phyloP scores from a whole-genome alignment of 2,329 filamentous ascomycete genomes.

The Talaromyces piceae region DNA sequence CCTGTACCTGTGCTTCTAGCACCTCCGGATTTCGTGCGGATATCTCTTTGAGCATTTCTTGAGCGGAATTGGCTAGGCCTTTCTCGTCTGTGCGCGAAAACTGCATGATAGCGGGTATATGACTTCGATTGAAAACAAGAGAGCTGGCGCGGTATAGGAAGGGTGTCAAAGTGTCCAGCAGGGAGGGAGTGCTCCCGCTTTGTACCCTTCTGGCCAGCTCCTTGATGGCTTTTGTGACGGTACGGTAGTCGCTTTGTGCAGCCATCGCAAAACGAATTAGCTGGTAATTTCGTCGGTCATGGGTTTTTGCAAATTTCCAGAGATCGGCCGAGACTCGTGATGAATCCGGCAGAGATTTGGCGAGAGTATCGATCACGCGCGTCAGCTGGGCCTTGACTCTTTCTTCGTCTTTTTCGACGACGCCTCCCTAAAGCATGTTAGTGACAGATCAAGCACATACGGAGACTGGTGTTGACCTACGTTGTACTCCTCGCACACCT shows the following conservation, averaged over 20 bases:
- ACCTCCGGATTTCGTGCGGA: slow-evolving; percentile 82
- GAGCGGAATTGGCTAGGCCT: slow-evolving; percentile 68
- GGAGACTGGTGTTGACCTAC: slow-evolving; percentile 20
- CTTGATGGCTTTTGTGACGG: slow-evolving; percentile 80
- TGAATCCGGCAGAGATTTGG: slow-evolving; percentile 68
- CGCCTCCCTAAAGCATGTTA: slow-evolving; percentile 51
- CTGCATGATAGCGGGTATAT: slow-evolving; percentile 83
- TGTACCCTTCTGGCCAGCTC: slow-evolving; percentile 80
- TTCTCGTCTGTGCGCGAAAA: slow-evolving; percentile 77
- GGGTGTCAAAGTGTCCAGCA: slow-evolving; percentile 73
- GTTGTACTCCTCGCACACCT: slow-evolving; percentile 82
- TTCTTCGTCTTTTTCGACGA: slow-evolving; percentile 60
- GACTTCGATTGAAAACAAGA: slow-evolving; percentile 88
- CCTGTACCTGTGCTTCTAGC: slow-evolving; percentile 85
- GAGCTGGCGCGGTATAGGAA: slow-evolving; percentile 77
- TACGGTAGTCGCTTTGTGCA: slow-evolving; percentile 83
- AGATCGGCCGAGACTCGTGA: slow-evolving; percentile 67
- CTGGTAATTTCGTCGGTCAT: slow-evolving; percentile 85
- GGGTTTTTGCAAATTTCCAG: slow-evolving; percentile 81
- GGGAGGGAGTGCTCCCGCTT: slow-evolving; percentile 50
- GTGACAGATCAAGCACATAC: slow-evolving; percentile 6
- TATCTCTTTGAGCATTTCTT: slow-evolving; percentile 86
- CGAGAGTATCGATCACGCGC: slow-evolving; percentile 64
- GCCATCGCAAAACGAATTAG: slow-evolving; percentile 80
- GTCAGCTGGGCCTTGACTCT: slow-evolving; percentile 63